These are phyloP conservation scores for Calonectria henricotiae DNA, from an alignment of 2,329 filamentous ascomycete genomes.

Conservation along the genomic window DNA sequence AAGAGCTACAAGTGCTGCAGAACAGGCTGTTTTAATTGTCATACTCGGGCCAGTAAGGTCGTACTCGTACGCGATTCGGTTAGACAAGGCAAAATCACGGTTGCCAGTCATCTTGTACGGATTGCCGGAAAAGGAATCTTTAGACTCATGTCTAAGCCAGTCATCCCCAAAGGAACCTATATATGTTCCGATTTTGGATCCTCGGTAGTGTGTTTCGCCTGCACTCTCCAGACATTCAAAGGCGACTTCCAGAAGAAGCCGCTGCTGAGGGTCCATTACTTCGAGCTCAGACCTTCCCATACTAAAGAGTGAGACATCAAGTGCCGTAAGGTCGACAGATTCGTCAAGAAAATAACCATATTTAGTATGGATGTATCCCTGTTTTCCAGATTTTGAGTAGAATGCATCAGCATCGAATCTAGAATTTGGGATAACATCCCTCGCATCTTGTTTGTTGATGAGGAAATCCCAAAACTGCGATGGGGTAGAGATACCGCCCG, in stretches of 20 bases:
- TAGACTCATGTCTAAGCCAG: conserved; percentile 49
- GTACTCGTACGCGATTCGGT: conserved; percentile 54
- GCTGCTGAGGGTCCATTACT: conserved; percentile 58
- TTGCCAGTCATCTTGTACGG: conserved; percentile 46
- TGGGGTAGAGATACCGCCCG: conserved; percentile 45
- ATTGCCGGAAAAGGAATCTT: conserved; percentile 43
- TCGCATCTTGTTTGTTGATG: conserved; percentile 43
- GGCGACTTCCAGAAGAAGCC: conserved; percentile 56
- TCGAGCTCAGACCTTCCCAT: conserved; percentile 53
- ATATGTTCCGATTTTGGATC: conserved; percentile 55
- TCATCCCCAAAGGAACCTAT: conserved; percentile 57
- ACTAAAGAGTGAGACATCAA: conserved; percentile 53
- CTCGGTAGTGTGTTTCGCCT: conserved; percentile 53
- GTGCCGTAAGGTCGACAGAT: conserved; percentile 44
- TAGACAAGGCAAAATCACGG: conserved; percentile 52
- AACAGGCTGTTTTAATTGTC: conserved; percentile 9
- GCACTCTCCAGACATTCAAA: conserved; percentile 58
- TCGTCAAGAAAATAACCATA: conserved; percentile 56
- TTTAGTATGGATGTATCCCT: conserved; percentile 41
- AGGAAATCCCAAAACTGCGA: conserved; percentile 51
- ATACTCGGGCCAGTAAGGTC: conserved; percentile 67
- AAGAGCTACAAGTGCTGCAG: not conserved
- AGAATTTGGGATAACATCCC: conserved; percentile 40
- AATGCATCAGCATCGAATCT: conserved; percentile 44
- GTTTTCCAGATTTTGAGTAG: conserved; percentile 39